Conservation (phyloP, 331 rosid genomes). For the Malus hybrid region DNA sequence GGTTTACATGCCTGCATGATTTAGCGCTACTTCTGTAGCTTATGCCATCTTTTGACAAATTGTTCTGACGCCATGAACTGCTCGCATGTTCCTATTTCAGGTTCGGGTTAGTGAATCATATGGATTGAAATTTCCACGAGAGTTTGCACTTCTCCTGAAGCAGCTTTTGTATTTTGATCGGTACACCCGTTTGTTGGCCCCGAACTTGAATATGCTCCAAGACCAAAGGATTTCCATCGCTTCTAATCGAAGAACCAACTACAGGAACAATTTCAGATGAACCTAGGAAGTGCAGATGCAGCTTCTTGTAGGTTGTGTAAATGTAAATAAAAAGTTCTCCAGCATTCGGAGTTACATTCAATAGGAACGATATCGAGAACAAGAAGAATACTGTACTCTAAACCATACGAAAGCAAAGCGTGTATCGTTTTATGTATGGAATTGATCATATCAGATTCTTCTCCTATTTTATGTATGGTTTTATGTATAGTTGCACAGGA, state of each 20-base stretch:
- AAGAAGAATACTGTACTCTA: not conserved
- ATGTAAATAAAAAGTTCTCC: conserved; percentile 12
- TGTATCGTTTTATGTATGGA: not conserved
- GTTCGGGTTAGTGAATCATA: conserved; percentile 87
- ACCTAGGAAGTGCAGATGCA: conserved; percentile 15
- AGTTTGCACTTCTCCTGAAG: conserved; percentile 91
- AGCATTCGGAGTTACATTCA: conserved; percentile 8
- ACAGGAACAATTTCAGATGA: conserved; percentile 31
- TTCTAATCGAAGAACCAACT: conserved; percentile 59
- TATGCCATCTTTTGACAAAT: not conserved
- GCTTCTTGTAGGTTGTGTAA: conserved; percentile 9
- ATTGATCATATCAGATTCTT: not conserved
- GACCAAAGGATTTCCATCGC: conserved; percentile 83
- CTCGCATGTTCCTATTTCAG: conserved; percentile 31
- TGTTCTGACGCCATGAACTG: not conserved
- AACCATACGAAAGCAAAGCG: not conserved
- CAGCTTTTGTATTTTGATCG: conserved; percentile 96
- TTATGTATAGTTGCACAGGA: not conserved
- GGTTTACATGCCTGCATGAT: not conserved
- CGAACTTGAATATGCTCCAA: conserved; percentile 86
- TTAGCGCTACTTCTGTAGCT: not conserved
- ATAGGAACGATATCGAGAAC: conserved; percentile 11
- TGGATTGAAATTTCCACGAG: conserved; percentile 86
- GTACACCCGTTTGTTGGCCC: conserved; percentile 87
- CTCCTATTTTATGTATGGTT: too few relatives aligned